phyloP scores from a whole-genome alignment of 2,329 filamentous ascomycete species.

The Aciculosporium take region DNA sequence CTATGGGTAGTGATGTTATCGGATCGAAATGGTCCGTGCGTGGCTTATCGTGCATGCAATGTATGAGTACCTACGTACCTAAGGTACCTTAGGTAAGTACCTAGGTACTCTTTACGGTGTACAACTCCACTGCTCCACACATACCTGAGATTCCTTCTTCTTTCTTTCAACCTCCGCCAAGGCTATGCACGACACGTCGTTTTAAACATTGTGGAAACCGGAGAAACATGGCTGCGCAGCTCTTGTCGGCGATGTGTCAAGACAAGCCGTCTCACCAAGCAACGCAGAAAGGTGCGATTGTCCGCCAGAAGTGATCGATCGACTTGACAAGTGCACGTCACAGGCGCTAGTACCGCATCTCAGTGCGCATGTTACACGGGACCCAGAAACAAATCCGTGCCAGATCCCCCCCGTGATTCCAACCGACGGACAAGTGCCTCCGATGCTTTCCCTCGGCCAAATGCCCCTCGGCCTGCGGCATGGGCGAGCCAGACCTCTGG shows the following conservation, averaged over 20 bases:
- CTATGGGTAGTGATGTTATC: conserved; percentile 1
- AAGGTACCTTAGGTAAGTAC: no score
- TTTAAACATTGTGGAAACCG: neutral
- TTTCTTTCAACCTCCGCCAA: no score
- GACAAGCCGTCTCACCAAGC: neutral
- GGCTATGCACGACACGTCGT: neutral
- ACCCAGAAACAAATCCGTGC: neutral
- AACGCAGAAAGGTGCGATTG: neutral
- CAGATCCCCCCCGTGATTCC: neutral
- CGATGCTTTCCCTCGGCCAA: neutral
- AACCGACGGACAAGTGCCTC: neutral
- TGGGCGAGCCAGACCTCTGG: conserved; percentile 4
- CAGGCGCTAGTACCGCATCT: conserved; percentile 5
- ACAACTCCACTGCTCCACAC: no score
- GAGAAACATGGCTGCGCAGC: neutral
- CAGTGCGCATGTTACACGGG: conserved; percentile 5
- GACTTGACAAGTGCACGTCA: conserved; percentile 2
- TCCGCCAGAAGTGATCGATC: conserved; percentile 2
- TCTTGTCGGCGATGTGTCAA: neutral
- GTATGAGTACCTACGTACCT: no score
- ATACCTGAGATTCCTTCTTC: no score
- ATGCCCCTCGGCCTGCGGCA: neutral
- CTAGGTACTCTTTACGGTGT: no score
- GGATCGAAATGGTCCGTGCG: neutral
- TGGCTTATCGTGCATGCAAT: conserved; percentile 3